These are phyloP conservation scores for Westerdykella sp. DNA, from an alignment of 2,329 filamentous ascomycete species.

Conservation along the genomic window DNA sequence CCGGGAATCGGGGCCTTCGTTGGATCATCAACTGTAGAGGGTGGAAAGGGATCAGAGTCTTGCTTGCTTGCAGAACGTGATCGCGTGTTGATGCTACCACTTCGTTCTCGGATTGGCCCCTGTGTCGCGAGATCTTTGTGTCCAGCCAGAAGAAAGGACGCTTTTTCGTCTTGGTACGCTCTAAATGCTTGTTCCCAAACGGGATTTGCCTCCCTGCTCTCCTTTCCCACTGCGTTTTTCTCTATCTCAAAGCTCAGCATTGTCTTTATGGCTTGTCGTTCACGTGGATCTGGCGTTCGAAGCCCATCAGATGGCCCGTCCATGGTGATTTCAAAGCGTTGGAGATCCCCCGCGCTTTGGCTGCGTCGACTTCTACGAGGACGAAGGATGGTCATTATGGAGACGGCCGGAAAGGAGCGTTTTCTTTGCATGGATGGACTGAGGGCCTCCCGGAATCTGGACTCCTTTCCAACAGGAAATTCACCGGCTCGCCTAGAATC, in stretches of 20 bases:
- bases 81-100: conserved; percentile 13
- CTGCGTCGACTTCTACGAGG: conserved; percentile 23
- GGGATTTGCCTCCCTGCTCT: conserved; percentile 15
- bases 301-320: conserved; percentile 18
- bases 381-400: conserved; percentile 28
- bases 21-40: too few species aligned
- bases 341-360: conserved; percentile 26
- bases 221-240: conserved; percentile 17
- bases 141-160: conserved; percentile 28
- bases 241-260: conserved; percentile 26
- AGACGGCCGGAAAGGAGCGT: conserved; percentile 17
- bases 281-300: conserved; percentile 1
- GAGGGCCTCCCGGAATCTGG: conserved; percentile 35
- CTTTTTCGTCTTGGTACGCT: conserved; percentile 31
- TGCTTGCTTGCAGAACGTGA: too few species aligned
- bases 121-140: conserved; percentile 25
- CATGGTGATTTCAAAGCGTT: conserved; percentile 3
- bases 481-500: conserved; percentile 19
- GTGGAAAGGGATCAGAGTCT: too few species aligned
- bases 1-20: too few species aligned
- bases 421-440: conserved; percentile 26
- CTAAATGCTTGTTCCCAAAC: conserved; percentile 36
- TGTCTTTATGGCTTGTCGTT: conserved; percentile 17
- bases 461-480: conserved; percentile 26
- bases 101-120: conserved; percentile 29